Base-by-base conservation (phyloP, 208 protist genomes). In the Tetramitus jugosus region DNA sequence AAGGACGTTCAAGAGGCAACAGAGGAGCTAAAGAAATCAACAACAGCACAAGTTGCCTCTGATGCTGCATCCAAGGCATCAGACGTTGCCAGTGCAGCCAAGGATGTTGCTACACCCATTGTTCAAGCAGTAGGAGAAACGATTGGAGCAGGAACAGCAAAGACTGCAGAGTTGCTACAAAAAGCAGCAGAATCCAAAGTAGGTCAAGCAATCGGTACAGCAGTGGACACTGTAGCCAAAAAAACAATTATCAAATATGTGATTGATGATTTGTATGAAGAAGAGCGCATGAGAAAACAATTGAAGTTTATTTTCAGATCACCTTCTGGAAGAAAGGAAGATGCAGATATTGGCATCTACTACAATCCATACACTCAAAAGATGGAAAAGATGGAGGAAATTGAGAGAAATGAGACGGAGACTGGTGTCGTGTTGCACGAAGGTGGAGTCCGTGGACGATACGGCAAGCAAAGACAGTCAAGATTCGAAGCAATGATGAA, bases 311-410 rank as follows among this genome's bases (percentile, higher is more conserved):
- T 39, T 53, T 74, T 74, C 23, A 1, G 67, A n/a, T 33, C 40
- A 13, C 14, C 33, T 39, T 74, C 33, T 53, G 42, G 10, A 33
- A 74, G 67, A 74, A 39, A 74, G 8, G 13, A 29, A n/a, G 67
- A 74, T 74, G 33, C 53, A 33, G 39, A 35, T 17, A 14, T 33
- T 39, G 67, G 67, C 7, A 43, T 37, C 39, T 20, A 43, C 26
- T 74, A 74, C 35, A 74, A 74, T 53, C 67, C 67, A 17, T 74
- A 43, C 26, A 74, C 67, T n/a, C 17, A 39, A 39, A 17, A 35
- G 4, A 33, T 74, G 1, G 67, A 43, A 37, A 52, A 52, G 29
- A 35, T 74, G 46, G 67, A 74, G 6, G 42, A 74, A 37, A 39
- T 37, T 6, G 29, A 45, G 23, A 10, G 2, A 45, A 52, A 43